A percentile compares a stretch with the other conserved stretches of the same genome.
phyloP scores from a whole-genome alignment of 2,329 filamentous ascomycete genomes.

The Fusarium continuum region DNA sequence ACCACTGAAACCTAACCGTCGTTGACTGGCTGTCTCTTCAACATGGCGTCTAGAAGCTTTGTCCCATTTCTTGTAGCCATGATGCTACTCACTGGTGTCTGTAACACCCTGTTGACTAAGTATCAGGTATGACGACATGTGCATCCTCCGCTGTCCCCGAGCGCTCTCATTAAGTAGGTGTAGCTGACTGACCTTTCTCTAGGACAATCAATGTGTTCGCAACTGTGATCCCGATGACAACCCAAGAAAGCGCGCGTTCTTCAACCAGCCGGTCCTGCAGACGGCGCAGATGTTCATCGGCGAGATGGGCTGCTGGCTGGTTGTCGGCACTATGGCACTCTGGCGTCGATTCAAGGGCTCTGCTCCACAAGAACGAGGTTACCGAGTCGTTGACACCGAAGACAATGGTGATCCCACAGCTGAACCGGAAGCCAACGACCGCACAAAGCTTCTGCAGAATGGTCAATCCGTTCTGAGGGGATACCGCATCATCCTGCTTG shows the following conservation, averaged over 20 bases:
- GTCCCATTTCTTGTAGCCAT: constrained; percentile 90
- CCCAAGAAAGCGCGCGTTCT: constrained; percentile 72
- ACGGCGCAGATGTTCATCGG: constrained; percentile 98
- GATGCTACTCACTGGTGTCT: constrained; percentile 96
- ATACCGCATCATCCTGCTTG: constrained; percentile 76
- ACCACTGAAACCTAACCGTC: not conserved
- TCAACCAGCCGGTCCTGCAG: constrained; percentile 96
- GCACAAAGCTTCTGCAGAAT: constrained; percentile 58
- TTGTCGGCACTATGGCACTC: constrained; percentile 75
- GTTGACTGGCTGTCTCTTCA: constrained; percentile 9
- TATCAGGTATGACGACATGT: constrained; percentile 74
- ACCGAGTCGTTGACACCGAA: constrained; percentile 68
- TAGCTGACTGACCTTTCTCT: constrained; percentile 4
- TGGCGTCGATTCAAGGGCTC: constrained; percentile 66
- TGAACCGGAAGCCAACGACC: constrained; percentile 49
- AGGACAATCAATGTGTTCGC: constrained; percentile 97
- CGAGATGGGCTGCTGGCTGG: constrained; percentile 95
- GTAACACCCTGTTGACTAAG: constrained; percentile 96
- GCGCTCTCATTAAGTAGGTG: not conserved
- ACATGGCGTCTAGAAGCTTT: constrained; percentile 75
- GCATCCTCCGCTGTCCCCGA: not conserved
- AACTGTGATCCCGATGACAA: constrained; percentile 78
- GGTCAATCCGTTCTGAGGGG: constrained; percentile 72
- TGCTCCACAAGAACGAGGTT: constrained; percentile 62
- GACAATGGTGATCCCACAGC: constrained; percentile 58